Conservation (phyloP, 2,329 filamentous ascomycete species). For the Coniochaeta prunicola region DNA sequence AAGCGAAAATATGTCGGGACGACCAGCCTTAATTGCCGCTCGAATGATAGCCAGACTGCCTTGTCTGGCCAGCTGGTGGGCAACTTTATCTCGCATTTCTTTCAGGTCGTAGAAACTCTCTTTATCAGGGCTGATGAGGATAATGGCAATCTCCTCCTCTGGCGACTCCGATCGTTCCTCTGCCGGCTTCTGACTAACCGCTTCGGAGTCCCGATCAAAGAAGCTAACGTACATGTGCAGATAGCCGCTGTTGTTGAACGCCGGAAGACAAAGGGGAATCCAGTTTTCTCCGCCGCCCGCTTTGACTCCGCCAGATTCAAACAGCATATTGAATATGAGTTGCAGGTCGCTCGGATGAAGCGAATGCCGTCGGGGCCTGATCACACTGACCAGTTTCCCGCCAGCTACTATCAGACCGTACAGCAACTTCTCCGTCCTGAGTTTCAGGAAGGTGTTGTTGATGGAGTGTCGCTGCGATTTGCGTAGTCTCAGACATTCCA, state of each 20-base stretch:
- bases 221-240: slow-evolving; percentile 99
- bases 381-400: slow-evolving; percentile 87
- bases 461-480: slow-evolving; percentile 82
- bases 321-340: slow-evolving; percentile 98
- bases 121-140: slow-evolving; percentile 87
- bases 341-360: slow-evolving; percentile 93
- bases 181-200: slow-evolving; percentile 41
- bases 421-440: slow-evolving; percentile 68
- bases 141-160: slow-evolving; percentile 72
- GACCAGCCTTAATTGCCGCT: slow-evolving; percentile 61
- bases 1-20: slow-evolving; percentile 66
- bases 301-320: slow-evolving; percentile 87
- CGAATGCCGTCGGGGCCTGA: slow-evolving; percentile 89
- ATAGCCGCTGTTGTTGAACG: slow-evolving; percentile 94
- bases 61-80: slow-evolving; percentile 66
- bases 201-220: slow-evolving; percentile 56
- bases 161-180: slow-evolving; percentile 33
- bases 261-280: slow-evolving; percentile 92
- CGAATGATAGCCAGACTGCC: slow-evolving; percentile 70
- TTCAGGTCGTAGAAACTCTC: slow-evolving; percentile 90
- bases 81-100: slow-evolving; percentile 58
- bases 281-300: slow-evolving; percentile 90
- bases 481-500: slow-evolving; percentile 88
- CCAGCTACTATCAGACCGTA: slow-evolving; percentile 93
- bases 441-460: slow-evolving; percentile 79